Conservation (phyloP, 2,329 filamentous ascomycete species). For the Colletotrichum agaves region DNA sequence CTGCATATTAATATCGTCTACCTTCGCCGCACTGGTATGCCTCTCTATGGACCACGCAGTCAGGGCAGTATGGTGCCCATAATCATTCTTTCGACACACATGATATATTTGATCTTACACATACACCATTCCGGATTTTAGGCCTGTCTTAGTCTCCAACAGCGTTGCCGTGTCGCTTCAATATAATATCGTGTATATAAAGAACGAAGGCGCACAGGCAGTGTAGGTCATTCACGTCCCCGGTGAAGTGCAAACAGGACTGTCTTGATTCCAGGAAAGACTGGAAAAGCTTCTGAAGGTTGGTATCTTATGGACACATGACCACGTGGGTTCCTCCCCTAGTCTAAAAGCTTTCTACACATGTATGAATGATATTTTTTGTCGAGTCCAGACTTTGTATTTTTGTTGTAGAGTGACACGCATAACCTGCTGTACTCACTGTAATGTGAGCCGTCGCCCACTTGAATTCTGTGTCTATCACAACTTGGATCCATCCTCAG, state of each 20-base stretch:
- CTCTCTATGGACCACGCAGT: background rate
- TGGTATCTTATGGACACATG: no score
- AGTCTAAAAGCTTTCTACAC: constrained; percentile 17
- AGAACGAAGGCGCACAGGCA: constrained; percentile 9
- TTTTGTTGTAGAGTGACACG: background rate
- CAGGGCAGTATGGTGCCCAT: constrained; percentile 4
- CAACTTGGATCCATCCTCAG: background rate
- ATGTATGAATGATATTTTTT: constrained; percentile 33
- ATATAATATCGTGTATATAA: constrained; percentile 29
- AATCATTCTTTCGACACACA: constrained; percentile 36
- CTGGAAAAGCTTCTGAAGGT: constrained; percentile 23
- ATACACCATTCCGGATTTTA: constrained; percentile 4
- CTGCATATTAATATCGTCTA: constrained; percentile 20
- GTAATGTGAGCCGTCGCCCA: no score
- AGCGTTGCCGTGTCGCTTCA: constrained; percentile 7
- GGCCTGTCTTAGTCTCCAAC: background rate
- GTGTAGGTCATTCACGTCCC: background rate
- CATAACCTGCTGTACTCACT: no score
- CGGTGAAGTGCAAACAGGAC: background rate
- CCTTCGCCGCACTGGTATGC: background rate
- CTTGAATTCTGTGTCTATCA: background rate
- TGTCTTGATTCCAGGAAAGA: constrained; percentile 17
- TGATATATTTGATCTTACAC: constrained; percentile 32
- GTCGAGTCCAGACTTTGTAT: constrained; percentile 1
- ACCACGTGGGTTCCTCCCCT: background rate